Evolutionary conservation across 495 filamentous ascomycete genomes (phyloP), one percentile per base, ranked within the genome.

Genomic region (Apodospora peruviana): DNA sequence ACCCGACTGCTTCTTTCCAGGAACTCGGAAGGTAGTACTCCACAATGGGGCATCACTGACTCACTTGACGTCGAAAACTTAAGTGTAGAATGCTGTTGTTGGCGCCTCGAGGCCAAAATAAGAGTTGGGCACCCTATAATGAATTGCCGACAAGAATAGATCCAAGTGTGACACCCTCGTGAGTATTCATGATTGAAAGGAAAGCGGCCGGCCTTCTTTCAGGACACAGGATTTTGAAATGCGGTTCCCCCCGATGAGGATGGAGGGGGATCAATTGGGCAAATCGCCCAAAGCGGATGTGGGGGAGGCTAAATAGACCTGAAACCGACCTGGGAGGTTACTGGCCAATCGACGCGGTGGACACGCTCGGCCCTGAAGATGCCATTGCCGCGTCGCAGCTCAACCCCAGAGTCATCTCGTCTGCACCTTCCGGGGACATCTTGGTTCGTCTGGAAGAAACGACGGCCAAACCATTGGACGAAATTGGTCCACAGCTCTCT

Each of bases 251-350:
- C n/a, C n/a, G n/a, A n/a, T n/a, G n/a, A n/a, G n/a, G n/a, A n/a
- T n/a, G n/a, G n/a, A n/a, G n/a, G n/a, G n/a, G n/a, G n/a, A n/a
- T n/a, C n/a, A n/a, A n/a, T n/a, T n/a, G n/a, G n/a, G n/a, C n/a
- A n/a, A n/a, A n/a, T n/a, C n/a, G 39, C 19, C 19, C 46, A 22
- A 17, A 34, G 36, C 45, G 41, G 48, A 50, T 42, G 38, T 55
- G 43, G 37, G 47, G 47, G 53, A 58, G 59, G 57, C 55, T 61
- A 60, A 62, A 62, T 47, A 12, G 37, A 51, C 40, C 59, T 65
- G 64, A 67, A 65, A 67, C 64, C 22, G 43, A 27, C 49, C 42
- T 52, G 47, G 59, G 32, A 44, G 22, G 27, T 46, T 54, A 43
- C 5, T 18, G 53, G 50, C 64, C 64, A 67, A 67, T 65, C 61